Evolutionary conservation across 495 filamentous ascomycete species (phyloP), one percentile per base, ranked within the genome.

Genomic region (Talaromyces nanjingensis): DNA sequence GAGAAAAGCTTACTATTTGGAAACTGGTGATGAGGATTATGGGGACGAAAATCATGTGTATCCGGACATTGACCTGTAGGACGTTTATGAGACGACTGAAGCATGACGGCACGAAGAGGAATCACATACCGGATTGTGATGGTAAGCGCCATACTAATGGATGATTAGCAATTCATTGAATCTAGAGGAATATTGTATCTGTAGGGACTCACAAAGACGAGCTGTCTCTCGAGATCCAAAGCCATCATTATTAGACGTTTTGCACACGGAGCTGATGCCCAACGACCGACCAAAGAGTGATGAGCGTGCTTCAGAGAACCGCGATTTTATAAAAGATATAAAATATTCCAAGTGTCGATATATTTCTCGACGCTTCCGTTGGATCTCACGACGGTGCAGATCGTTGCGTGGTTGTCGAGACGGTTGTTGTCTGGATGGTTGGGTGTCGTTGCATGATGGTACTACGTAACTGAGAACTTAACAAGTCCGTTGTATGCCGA

Each of bases 1-100:
- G 64, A 59, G 59, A 64, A 53, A 25, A 29, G 20, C 83, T 67
- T 88, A 96, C 93, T 66, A 97, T 71, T 49, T 92, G 81, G 66
- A 97, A 88, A 2, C 79, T 84, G 1, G 91, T 91, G 66, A 96
- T 86, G 62, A 97, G 77, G 47, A 98, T 84, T 37, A 90, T 70
- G 1, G 94, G 94, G 8, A 98, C 93, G 72, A 91, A 97, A 25
- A 87, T 80, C 69, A 97, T 88, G 73, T 98, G 94, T 68, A 98
- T 97, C 24, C 84, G 83, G 61, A 97, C 78, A 70, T 98, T 98
- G 70, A 85, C 79, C 86, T 91, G 65, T 11, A 54, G 63, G 65
- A 60, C 29, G 2, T 2, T 22, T 56, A 8, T 56, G 31, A 33
- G 31, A 59, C 11, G 37, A 45, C 65, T 63, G 25, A 11, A 65